Conservation (phyloP, 2,329 filamentous ascomycete genomes). For the Zelopaecilomyces penicillatus region DNA sequence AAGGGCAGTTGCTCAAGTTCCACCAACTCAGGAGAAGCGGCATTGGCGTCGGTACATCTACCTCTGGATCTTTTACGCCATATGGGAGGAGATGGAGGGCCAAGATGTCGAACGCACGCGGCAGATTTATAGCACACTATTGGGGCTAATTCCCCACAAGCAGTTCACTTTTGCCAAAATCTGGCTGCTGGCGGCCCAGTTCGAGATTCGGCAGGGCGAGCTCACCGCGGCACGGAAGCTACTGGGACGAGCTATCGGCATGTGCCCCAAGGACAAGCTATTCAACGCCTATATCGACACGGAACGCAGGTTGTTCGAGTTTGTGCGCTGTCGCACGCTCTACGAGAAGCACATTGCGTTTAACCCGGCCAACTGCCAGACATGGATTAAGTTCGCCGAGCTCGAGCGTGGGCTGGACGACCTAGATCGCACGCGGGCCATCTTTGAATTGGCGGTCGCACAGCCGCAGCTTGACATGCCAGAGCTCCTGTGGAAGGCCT, state of each 20-base stretch:
- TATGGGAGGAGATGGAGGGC: conserved; percentile 86
- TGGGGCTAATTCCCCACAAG: conserved; percentile 86
- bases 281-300: conserved; percentile 91
- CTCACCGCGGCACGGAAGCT: conserved; percentile 77
- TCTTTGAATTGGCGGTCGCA: conserved; percentile 82
- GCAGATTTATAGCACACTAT: conserved; percentile 83
- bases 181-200: conserved; percentile 89
- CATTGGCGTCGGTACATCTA: conserved; percentile 98
- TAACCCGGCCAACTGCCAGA: conserved; percentile 82
- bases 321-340: conserved; percentile 78
- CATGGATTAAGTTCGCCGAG: conserved; percentile 95
- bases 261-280: conserved; percentile 91
- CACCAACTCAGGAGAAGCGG: conserved; percentile 90
- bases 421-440: conserved; percentile 74
- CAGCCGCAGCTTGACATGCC: conserved; percentile 91
- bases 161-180: conserved; percentile 96
- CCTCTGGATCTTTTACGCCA: conserved; percentile 93
- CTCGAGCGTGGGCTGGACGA: conserved; percentile 89
- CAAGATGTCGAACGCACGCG: conserved; percentile 70
- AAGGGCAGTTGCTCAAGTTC: conserved; percentile 87
- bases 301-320: conserved; percentile 90
- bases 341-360: conserved; percentile 93
- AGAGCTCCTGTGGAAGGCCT: conserved; percentile 93
- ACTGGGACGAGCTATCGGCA: conserved; percentile 80
- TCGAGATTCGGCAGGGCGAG: conserved; percentile 82